Evolutionary conservation across 2,329 filamentous ascomycete species (phyloP).

Genomic region (Trichophyton verrucosum): DNA sequence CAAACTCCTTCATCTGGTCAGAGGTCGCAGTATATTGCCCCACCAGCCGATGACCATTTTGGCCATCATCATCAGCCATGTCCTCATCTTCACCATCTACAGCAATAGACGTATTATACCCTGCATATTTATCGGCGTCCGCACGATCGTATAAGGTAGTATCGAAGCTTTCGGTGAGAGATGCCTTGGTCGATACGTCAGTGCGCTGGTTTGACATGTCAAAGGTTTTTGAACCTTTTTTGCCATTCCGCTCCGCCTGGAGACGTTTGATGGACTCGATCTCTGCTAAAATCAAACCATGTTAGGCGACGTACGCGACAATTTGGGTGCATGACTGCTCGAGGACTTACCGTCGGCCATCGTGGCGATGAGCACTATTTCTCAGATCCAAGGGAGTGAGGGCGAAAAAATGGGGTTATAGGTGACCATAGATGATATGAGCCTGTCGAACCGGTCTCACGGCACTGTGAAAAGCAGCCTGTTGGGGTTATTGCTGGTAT

Average conservation of each 20-base stretch:
- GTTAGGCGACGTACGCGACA: background rate
- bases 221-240: constrained; percentile 70
- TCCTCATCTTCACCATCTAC: constrained; percentile 67
- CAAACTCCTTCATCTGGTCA: constrained; percentile 88
- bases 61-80: constrained; percentile 64
- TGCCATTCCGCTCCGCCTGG: constrained; percentile 82
- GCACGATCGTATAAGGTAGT: constrained; percentile 73
- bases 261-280: constrained; percentile 79
- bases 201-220: constrained; percentile 68
- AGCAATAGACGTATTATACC: constrained; percentile 83
- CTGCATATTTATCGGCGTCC: constrained; percentile 67
- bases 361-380: constrained; percentile 10
- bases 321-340: background rate
- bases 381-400: background rate
- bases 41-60: constrained; percentile 65
- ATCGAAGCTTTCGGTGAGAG: constrained; percentile 75
- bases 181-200: constrained; percentile 78
- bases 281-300: constrained; percentile 44
- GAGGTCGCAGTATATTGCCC: constrained; percentile 93
- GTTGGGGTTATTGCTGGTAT: background rate
- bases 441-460: background rate
- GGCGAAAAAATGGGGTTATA: background rate
- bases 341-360: constrained; percentile 34
- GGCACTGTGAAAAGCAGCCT: background rate
- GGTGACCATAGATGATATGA: background rate